phyloP scores from a whole-genome alignment of 1,284 basidiomycete genomes.

The Vanrija humicola region DNA sequence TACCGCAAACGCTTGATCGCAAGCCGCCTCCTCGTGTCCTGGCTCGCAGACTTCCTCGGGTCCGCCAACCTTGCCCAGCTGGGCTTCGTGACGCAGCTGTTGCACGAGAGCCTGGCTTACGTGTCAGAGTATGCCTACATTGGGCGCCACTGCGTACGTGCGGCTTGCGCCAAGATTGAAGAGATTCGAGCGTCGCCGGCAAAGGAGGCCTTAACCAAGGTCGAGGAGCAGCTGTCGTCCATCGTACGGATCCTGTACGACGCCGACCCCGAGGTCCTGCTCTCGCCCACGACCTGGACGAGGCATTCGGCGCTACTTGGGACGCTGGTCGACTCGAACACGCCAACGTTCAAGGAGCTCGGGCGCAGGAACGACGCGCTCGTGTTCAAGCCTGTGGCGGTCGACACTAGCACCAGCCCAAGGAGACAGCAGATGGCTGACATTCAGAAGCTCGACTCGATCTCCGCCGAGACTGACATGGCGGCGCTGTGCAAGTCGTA shows the following conservation, averaged over 20 bases:
- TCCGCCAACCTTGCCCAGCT: conserved; percentile 77
- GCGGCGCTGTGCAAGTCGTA: conserved; percentile 55
- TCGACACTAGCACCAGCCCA: conserved; percentile 41
- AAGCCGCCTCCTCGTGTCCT: conserved; percentile 69
- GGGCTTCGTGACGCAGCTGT: conserved; percentile 70
- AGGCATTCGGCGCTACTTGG: conserved; percentile 47
- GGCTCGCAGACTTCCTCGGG: conserved; percentile 75
- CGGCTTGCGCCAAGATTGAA: conserved; percentile 54
- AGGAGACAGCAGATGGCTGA: conserved; percentile 60
- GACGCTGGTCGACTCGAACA: conserved; percentile 16
- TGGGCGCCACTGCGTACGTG: conserved; percentile 34
- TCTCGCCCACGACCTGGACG: conserved; percentile 53
- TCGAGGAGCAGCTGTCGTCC: conserved; percentile 28
- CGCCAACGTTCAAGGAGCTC: conserved; percentile 49
- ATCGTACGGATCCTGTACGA: conserved; percentile 35
- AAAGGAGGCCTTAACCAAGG: conserved; percentile 20
- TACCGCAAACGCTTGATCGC: conserved; percentile 80
- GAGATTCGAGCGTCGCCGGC: conserved; percentile 52
- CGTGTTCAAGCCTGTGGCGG: conserved; percentile 63
- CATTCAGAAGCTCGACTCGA: conserved; percentile 79
- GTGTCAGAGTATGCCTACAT: conserved; percentile 54
- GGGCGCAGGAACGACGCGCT: conserved; percentile 69
- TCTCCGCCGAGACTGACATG: conserved; percentile 67
- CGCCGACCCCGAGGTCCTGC: conserved; percentile 30
- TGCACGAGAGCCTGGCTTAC: conserved; percentile 73